Percentiles rank a stretch among this genome's conserved stretches.
phyloP scores from a whole-genome alignment of 805 yeast species.

The Spencermartinsiella europaea region DNA sequence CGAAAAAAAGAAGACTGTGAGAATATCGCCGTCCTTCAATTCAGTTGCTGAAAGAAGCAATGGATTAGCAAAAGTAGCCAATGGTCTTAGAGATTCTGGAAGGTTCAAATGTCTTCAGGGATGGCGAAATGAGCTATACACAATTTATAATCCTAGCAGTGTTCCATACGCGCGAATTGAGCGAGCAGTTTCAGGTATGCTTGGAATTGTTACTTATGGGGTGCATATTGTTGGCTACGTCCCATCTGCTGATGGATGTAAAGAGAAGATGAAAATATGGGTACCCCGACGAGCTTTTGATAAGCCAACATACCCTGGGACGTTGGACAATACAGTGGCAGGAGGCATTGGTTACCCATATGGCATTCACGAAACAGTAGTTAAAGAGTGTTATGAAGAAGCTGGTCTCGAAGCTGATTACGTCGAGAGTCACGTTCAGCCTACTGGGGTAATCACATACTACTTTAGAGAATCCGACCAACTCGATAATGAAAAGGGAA shows the following conservation, averaged over 20 bases:
- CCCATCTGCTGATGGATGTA: conserved; percentile 41
- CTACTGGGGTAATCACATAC: conserved; percentile 69
- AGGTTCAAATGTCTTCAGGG: conserved; percentile 30
- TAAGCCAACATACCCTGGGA: conserved; percentile 85
- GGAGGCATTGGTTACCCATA: conserved; percentile 88
- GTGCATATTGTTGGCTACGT: conserved; percentile 81
- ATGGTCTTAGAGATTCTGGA: conserved; percentile 20
- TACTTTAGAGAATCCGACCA: conserved; percentile 25
- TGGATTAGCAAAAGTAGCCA: conserved; percentile 27
- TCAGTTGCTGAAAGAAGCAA: conserved; percentile 39
- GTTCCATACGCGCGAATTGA: conserved; percentile 66
- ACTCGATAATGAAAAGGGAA: conserved; percentile 37
- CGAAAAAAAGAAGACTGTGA: conserved; percentile 24
- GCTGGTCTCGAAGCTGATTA: conserved; percentile 64
- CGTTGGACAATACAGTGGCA: conserved; percentile 90
- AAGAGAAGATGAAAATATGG: conserved; percentile 51
- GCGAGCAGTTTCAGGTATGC: conserved; percentile 69
- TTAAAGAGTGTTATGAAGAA: conserved; percentile 87
- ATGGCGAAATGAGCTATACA: conserved; percentile 85
- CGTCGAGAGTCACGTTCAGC: conserved; percentile 40
- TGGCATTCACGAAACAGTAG: conserved; percentile 66
- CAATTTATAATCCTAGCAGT: conserved; percentile 54
- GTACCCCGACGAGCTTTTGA: conserved; percentile 72
- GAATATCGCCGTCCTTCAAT: conserved; percentile 30
- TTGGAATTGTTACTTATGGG: conserved; percentile 90